Evolutionary conservation across 768 basidiomycete species (phyloP).

Genomic region (Tylopilus intermedius): DNA sequence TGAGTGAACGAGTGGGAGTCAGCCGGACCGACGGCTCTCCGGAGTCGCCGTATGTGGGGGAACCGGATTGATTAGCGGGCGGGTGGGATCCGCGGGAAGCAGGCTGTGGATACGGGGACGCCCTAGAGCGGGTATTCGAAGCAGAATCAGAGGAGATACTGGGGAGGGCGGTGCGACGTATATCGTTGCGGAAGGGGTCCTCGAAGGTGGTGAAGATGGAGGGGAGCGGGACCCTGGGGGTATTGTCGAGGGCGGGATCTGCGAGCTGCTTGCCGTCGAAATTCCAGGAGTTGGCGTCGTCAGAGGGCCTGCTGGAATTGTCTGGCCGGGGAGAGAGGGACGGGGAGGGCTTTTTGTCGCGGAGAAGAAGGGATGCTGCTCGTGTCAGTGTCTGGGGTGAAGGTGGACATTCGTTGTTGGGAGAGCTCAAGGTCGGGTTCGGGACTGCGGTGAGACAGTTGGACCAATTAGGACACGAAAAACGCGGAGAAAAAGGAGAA

Average conservation of each 20-base stretch:
- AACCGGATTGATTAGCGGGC: conserved; percentile 34
- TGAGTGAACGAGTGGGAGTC: background rate
- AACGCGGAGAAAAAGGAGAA: conserved; percentile 9
- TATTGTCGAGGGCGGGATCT: conserved; percentile 40
- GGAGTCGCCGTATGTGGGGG: conserved; percentile 34
- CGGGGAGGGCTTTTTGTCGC: conserved; percentile 57
- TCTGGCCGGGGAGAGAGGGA: conserved; percentile 47
- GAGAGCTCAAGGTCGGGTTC: conserved; percentile 51
- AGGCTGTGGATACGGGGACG: conserved; percentile 54
- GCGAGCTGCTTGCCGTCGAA: conserved; percentile 37
- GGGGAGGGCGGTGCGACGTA: conserved; percentile 61
- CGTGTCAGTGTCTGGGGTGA: conserved; percentile 59
- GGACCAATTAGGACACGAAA: conserved; percentile 8
- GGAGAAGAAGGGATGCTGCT: conserved; percentile 51
- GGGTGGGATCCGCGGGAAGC: conserved; percentile 45
- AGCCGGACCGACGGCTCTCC: conserved; percentile 3
- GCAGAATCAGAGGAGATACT: conserved; percentile 48
- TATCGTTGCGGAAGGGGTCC: conserved; percentile 50
- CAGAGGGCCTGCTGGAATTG: conserved; percentile 30
- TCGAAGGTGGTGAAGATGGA: conserved; percentile 70
- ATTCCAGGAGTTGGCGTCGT: conserved; percentile 23
- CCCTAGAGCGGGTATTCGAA: conserved; percentile 41
- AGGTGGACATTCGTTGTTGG: conserved; percentile 71
- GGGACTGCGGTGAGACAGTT: conserved; percentile 28
- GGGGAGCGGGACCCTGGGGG: conserved; percentile 59